Conservation (phyloP, 2,329 filamentous ascomycete species). For the Pezizomycotina sp. region DNA sequence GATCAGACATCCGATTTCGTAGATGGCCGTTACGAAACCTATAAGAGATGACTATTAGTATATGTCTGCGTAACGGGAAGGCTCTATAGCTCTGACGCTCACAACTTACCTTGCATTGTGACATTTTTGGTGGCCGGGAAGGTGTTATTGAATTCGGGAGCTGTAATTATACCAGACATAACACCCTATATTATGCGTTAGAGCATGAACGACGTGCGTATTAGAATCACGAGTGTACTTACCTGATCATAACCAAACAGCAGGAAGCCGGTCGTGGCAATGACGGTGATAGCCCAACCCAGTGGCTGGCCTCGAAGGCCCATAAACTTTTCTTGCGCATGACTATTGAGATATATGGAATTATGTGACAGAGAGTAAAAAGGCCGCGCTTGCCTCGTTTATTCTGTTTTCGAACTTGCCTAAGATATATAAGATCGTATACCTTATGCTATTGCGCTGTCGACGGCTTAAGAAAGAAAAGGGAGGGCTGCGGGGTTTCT, state of each 20-base stretch:
- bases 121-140: constrained; percentile 33
- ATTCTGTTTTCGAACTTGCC: too few relatives aligned
- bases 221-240: constrained; percentile 19
- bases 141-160: constrained; percentile 35
- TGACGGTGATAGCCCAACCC: constrained; percentile 42
- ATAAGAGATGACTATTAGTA: too few relatives aligned
- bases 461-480: too few relatives aligned
- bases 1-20: constrained; percentile 37
- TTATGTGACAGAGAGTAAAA: too few relatives aligned
- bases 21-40: constrained; percentile 18
- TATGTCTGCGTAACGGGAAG: too few relatives aligned
- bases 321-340: too few relatives aligned
- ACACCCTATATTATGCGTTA: constrained; percentile 26
- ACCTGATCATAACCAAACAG: constrained; percentile 43
- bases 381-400: too few relatives aligned
- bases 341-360: too few relatives aligned
- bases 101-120: constrained; percentile 36
- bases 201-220: constrained; percentile 8
- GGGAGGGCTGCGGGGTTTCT: too few relatives aligned
- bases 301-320: constrained; percentile 43
- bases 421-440: too few relatives aligned
- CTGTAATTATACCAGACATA: constrained; percentile 40
- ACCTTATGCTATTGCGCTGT: too few relatives aligned
- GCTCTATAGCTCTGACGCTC: too few relatives aligned
- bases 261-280: constrained; percentile 47